Conservation (phyloP, 257 asterid species). For the Nicotiana otophora region DNA sequence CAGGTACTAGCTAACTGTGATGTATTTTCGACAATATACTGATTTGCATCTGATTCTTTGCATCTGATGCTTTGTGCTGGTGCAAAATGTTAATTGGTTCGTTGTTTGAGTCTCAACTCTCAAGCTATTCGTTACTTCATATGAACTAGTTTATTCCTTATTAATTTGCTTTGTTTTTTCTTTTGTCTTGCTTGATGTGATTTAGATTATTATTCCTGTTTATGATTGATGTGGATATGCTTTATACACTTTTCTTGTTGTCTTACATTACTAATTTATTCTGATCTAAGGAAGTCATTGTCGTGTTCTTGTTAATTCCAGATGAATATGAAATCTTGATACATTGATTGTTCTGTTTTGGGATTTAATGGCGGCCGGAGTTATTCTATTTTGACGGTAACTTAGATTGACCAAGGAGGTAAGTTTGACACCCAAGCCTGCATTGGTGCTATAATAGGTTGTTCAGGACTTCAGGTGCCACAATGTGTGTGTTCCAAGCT, state of each 20-base stretch:
- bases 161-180: not conserved
- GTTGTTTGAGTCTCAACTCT: not conserved
- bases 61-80: not conserved
- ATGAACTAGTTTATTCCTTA: not conserved
- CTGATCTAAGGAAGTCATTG: conserved; percentile 1
- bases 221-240: not conserved
- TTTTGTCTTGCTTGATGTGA: not conserved
- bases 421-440: not conserved
- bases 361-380: conserved; percentile 5
- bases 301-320: conserved; percentile 1
- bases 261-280: not conserved
- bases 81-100: not conserved
- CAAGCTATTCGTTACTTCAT: not conserved
- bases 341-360: conserved; percentile 5
- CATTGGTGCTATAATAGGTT: not conserved
- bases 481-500: not conserved
- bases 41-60: not conserved
- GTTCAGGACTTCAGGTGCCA: not conserved
- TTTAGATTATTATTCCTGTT: not conserved
- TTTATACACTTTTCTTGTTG: not conserved
- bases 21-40: not conserved
- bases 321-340: conserved; percentile 10
- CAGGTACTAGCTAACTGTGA: conserved; percentile 4
- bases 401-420: not conserved
- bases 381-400: not conserved